phyloP scores from a whole-genome alignment of 2,329 filamentous ascomycete genomes.

The Pseudovirgaria hyperparasitica region DNA sequence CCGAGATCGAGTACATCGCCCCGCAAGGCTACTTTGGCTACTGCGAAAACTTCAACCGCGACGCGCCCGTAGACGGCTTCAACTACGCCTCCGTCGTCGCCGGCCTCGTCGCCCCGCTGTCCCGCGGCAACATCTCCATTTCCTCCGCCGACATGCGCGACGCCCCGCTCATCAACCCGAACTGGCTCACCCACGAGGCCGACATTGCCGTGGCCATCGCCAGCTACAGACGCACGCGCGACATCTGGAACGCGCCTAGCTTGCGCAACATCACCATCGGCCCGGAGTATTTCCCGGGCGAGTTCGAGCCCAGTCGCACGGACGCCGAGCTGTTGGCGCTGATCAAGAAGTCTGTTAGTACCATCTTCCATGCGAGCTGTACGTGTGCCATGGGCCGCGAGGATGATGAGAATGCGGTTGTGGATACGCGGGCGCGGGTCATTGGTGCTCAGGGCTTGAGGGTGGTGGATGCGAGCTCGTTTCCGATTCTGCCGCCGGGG shows the following conservation, averaged over 20 bases:
- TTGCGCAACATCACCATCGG: constrained; percentile 12
- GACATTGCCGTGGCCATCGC: constrained; percentile 20
- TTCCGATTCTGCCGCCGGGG: constrained; percentile 16
- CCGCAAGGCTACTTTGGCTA: constrained; percentile 5
- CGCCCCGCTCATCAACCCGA: constrained; percentile 19
- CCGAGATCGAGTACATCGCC: constrained; percentile 11
- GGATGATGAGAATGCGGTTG: constrained; percentile 17
- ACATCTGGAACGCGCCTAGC: constrained; percentile 11
- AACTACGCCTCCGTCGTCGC: constrained; percentile 14
- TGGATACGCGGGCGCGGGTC: constrained; percentile 21
- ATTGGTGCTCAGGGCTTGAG: constrained; percentile 12
- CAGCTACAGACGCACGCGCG: constrained; percentile 17
- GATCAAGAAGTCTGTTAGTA: constrained; percentile 5
- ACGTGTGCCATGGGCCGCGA: constrained; percentile 13
- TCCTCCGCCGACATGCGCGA: constrained; percentile 12
- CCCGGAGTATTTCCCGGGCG: constrained; percentile 16
- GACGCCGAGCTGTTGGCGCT: constrained; percentile 12
- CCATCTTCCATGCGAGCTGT: constrained; percentile 8
- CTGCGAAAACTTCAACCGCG: constrained; percentile 7
- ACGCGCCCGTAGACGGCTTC: constrained; percentile 9
- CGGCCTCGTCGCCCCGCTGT: constrained; percentile 17
- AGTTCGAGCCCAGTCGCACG: constrained; percentile 4
- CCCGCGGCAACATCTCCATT: constrained; percentile 22
- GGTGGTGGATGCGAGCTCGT: constrained; percentile 15
- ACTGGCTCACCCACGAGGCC: constrained; percentile 17